Evolutionary conservation across 306 rosid genomes (phyloP), one percentile per base, ranked within the genome.

Genomic region (Crotalaria pallida): DNA sequence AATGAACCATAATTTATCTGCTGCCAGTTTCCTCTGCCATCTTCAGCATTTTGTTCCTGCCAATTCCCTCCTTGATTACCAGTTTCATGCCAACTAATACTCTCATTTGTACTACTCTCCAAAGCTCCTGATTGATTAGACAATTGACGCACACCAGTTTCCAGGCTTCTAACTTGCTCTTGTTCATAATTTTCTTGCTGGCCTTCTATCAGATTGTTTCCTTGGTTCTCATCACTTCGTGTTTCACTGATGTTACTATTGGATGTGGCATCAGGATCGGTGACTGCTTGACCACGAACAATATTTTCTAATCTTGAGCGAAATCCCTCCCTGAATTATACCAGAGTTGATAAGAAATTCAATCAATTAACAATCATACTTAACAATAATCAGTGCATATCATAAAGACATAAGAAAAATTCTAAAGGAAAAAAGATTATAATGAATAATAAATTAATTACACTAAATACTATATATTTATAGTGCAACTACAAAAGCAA

Each of bases 301-400:
- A 94, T 89, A 74, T 40, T 89, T 84, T 95, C 99, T 79, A 91
- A 86, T 77, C 90, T 89, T 69, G 88, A 86, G 21, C 96, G 92
- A 78, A 95, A 95, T 27, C 99, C 99, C 51, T 95, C 96, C 95
- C 99, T 95, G 72, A 58, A 57, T 57, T 69, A 59, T 47, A 70
- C 18, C 75, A 51, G 47, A 67, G 33, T 23, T 41, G 65, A 84
- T 74, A 82, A 64, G 58, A 55, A 40, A 69, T 11, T 50, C 59
- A 69, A 78, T 19, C 13, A 78, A 79, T 57, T 47, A 47, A 74
- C 64, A 47, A 34, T 70, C 60, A 27, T 24, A 22, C 57, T 52
- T 61, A 44, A 43, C 47, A 71, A 49, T 43, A 72, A 66, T 40
- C 27, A 64, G 7, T 53, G 69, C 7, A 45, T 26, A 69, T 47